Percentiles rank a stretch among this genome's conserved stretches.
These are phyloP conservation scores for Epichloe amarillans DNA, from an alignment of 2,329 filamentous ascomycete genomes.

Conservation along the genomic window DNA sequence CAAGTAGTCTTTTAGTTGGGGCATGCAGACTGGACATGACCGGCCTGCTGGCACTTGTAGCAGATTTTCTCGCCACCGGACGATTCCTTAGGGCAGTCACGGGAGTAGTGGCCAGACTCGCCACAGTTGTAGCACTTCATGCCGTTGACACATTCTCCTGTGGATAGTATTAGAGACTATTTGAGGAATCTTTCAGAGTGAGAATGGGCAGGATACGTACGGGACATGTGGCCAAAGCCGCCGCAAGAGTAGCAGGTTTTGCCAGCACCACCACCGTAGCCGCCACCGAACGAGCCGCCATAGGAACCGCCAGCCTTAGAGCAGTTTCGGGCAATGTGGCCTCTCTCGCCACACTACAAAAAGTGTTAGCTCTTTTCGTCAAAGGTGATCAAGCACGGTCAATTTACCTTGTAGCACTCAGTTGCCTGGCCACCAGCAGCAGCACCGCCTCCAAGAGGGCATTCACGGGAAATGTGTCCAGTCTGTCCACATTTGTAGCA, in stretches of 20 bases:
- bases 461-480: constrained; percentile 88
- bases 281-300: constrained; percentile 24
- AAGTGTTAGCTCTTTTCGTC: background rate
- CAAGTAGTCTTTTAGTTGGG: constrained; percentile 43
- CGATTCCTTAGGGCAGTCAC: constrained; percentile 91
- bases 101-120: constrained; percentile 87
- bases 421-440: constrained; percentile 36
- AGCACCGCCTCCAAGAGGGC: constrained; percentile 42
- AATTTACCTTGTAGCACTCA: constrained; percentile 75
- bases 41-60: constrained; percentile 82
- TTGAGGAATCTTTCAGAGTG: too few relatives aligned
- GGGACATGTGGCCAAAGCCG: constrained; percentile 91
- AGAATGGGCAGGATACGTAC: constrained; percentile 30
- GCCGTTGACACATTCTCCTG: constrained; percentile 87
- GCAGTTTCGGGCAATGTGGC: constrained; percentile 93
- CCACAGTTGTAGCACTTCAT: constrained; percentile 99
- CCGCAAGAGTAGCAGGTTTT: constrained; percentile 98
- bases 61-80: constrained; percentile 83
- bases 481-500: constrained; percentile 69
- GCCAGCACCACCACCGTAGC: constrained; percentile 37
- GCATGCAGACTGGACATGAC: constrained; percentile 90
- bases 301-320: constrained; percentile 43
- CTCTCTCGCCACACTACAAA: constrained; percentile 70
- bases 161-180: constrained; percentile 10
- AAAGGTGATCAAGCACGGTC: background rate